phyloP scores from a whole-genome alignment of 2,329 filamentous ascomycete species.

The Massarina eburnea region DNA sequence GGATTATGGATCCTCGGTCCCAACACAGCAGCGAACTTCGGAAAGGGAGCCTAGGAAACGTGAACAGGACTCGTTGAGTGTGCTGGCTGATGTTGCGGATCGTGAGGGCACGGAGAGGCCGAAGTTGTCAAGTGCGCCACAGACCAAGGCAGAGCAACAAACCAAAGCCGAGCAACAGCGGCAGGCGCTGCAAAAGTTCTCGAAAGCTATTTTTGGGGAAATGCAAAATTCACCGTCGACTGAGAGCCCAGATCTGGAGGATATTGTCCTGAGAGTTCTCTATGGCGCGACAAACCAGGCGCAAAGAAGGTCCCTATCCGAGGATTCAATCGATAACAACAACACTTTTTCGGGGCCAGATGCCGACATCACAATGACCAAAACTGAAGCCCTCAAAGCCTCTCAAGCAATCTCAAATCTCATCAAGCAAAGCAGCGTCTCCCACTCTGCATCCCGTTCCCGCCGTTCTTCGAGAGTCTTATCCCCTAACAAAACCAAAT shows the following conservation, averaged over 20 bases:
- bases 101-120: conserved; percentile 1
- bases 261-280: conserved; percentile 23
- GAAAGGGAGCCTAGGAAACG: not conserved
- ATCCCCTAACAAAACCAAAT: conserved; percentile 15
- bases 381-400: conserved; percentile 23
- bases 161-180: conserved; percentile 36
- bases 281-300: conserved; percentile 8
- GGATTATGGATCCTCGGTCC: not conserved
- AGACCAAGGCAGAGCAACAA: conserved; percentile 37
- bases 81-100: conserved; percentile 13
- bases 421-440: conserved; percentile 21
- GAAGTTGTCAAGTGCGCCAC: conserved; percentile 22
- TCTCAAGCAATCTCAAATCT: conserved; percentile 28
- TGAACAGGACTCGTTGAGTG: conserved; percentile 8
- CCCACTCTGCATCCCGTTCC: conserved; percentile 8
- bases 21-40: not conserved
- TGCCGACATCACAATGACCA: conserved; percentile 16
- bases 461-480: conserved; percentile 16
- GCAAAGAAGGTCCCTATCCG: not conserved
- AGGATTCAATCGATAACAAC: not conserved
- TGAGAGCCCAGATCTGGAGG: conserved; percentile 24
- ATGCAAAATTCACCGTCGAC: conserved; percentile 16
- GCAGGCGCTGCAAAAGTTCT: conserved; percentile 25
- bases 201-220: conserved; percentile 19
- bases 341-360: not conserved